Conservation (phyloP, 148 eudicot species). For the Drosera capensis region DNA sequence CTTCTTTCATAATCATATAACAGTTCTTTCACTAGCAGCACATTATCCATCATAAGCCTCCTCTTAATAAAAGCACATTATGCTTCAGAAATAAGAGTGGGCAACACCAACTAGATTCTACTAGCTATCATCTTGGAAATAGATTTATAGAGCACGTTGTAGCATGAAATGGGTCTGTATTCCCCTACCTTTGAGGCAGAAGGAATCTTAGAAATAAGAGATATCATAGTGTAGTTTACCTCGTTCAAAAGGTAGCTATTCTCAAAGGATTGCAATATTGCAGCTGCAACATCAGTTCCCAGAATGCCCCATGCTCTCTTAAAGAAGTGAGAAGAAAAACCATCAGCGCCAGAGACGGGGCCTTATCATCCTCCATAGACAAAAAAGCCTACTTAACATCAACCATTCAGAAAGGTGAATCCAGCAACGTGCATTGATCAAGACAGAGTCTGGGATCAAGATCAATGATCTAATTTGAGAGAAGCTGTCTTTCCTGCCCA, state of each 20-base stretch:
- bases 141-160: neutral
- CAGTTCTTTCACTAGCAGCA: neutral
- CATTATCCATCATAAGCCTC: neutral
- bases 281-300: neutral
- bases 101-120: neutral
- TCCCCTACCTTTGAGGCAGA: neutral
- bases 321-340: too few relatives aligned
- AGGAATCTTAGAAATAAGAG: neutral
- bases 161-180: neutral
- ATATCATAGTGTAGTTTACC: neutral
- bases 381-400: too few relatives aligned
- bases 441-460: too few relatives aligned
- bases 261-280: too few relatives aligned
- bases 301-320: neutral
- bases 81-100: neutral
- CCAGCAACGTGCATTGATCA: too few relatives aligned
- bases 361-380: too few relatives aligned
- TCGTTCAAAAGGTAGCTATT: neutral
- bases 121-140: neutral
- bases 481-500: too few relatives aligned
- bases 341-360: too few relatives aligned
- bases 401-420: too few relatives aligned
- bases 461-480: too few relatives aligned
- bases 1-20: neutral
- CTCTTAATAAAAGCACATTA: neutral